Evolutionary conservation across 2,329 filamentous ascomycete genomes (phyloP).

Genomic region (Fusarium brachygibbosum): DNA sequence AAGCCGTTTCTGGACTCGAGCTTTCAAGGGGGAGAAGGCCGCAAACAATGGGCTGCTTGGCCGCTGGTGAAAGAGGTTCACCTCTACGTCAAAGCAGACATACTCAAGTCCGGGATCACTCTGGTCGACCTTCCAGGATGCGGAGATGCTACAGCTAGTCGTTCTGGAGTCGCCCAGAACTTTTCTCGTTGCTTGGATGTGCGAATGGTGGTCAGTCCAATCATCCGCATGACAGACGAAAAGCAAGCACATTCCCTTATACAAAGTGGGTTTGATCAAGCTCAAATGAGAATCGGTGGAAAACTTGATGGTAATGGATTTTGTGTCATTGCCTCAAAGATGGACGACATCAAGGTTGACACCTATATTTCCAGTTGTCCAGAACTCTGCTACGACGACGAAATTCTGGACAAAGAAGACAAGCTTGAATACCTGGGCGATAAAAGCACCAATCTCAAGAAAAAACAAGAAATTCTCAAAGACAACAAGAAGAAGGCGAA

Average conservation of each 20-base stretch:
- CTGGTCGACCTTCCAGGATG: conserved; percentile 68
- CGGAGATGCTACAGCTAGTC: conserved; percentile 55
- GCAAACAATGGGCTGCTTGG: conserved; percentile 51
- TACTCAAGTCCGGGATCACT: conserved; percentile 63
- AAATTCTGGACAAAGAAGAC: too few species aligned
- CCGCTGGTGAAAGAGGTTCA: conserved; percentile 55
- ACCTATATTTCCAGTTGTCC: too few species aligned
- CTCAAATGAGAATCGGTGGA: conserved; percentile 48
- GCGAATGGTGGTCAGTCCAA: conserved; percentile 48
- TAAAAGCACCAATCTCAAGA: too few species aligned
- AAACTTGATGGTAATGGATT: conserved; percentile 43
- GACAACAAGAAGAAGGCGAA: too few species aligned
- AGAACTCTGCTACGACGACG: too few species aligned
- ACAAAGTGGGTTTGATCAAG: conserved; percentile 42
- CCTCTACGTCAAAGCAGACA: conserved; percentile 60
- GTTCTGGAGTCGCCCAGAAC: conserved; percentile 41
- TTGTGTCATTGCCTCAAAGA: conserved; percentile 49
- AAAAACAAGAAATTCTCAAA: too few species aligned
- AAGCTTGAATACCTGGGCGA: too few species aligned
- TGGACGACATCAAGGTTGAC: conserved; percentile 43
- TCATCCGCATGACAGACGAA: conserved; percentile 49
- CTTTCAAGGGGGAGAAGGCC: background rate
- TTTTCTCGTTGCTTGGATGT: conserved; percentile 44
- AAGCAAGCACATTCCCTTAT: conserved; percentile 43
- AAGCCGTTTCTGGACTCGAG: conserved; percentile 51